These are phyloP conservation scores for Jaltomata sinuosa DNA, from an alignment of 257 asterid species.

Conservation along the genomic window DNA sequence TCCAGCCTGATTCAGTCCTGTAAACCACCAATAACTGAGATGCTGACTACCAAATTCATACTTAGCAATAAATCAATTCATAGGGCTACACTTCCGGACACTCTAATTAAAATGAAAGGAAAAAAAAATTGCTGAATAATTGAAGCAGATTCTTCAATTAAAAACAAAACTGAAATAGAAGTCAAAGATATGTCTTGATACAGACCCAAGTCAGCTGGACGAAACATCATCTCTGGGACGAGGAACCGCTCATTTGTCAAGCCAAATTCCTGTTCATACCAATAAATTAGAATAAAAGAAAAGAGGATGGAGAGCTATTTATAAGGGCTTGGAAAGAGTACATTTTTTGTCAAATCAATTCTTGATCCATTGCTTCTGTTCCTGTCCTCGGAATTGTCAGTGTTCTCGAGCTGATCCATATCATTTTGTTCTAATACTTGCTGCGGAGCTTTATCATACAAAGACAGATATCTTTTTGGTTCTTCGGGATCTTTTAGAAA, in stretches of 20 bases:
- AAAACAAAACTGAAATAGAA: background rate
- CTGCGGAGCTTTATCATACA: slow-evolving; percentile 23
- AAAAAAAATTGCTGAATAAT: background rate
- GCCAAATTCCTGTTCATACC: slow-evolving; percentile 59
- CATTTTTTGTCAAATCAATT: slow-evolving; percentile 60
- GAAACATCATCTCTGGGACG: slow-evolving; percentile 94
- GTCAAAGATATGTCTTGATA: background rate
- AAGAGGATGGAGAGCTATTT: background rate
- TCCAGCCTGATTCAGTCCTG: slow-evolving; percentile 98
- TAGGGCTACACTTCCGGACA: background rate
- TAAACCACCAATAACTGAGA: slow-evolving; percentile 6
- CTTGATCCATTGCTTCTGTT: slow-evolving; percentile 16
- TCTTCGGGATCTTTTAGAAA: slow-evolving; percentile 64
- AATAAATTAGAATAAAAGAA: background rate
- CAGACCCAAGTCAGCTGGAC: slow-evolving; percentile 94
- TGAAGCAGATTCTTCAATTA: background rate
- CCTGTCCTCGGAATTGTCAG: slow-evolving; percentile 29
- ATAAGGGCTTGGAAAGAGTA: slow-evolving; percentile 14
- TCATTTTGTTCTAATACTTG: slow-evolving; percentile 19
- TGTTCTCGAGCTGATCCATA: slow-evolving; percentile 21
- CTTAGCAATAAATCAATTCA: background rate
- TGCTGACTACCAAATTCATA: background rate
- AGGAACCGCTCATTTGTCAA: slow-evolving; percentile 92
- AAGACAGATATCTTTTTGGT: slow-evolving; percentile 51
- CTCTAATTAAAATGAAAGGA: background rate